A percentile compares a stretch with the other conserved stretches of the same genome.
These are phyloP conservation scores for Gamarada debralockiae DNA, from an alignment of 495 filamentous ascomycete genomes.

Conservation along the genomic window DNA sequence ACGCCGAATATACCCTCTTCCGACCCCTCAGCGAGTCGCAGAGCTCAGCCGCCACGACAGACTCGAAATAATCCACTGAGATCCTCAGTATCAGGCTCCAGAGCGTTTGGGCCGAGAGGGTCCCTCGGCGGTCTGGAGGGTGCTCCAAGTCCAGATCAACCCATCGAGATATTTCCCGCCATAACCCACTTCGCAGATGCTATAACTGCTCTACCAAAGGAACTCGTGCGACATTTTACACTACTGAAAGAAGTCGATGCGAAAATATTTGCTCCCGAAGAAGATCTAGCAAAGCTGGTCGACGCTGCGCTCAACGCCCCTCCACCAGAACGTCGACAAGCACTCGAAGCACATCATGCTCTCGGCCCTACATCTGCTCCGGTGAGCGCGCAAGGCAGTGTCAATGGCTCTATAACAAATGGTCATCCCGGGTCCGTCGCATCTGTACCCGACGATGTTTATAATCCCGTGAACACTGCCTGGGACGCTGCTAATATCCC, in stretches of 20 bases:
- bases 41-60: conserved; percentile 57
- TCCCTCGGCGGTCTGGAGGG: conserved; percentile 32
- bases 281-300: conserved; percentile 66
- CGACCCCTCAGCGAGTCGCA: conserved; percentile 44
- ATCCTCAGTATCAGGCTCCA: conserved; percentile 39
- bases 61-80: conserved; percentile 51
- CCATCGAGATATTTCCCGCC: conserved; percentile 77
- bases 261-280: conserved; percentile 76
- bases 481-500: conserved; percentile 48
- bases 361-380: conserved; percentile 36
- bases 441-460: conserved; percentile 34
- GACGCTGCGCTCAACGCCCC: conserved; percentile 56
- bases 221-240: conserved; percentile 91
- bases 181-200: conserved; percentile 93
- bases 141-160: conserved; percentile 25
- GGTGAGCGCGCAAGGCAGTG: conserved; percentile 32
- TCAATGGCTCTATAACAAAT: conserved; percentile 32
- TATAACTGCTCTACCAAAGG: conserved; percentile 86
- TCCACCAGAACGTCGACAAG: conserved; percentile 34
- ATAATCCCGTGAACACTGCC: conserved; percentile 26
- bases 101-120: conserved; percentile 33
- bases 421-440: conserved; percentile 23
- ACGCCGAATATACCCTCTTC: conserved; percentile 39
- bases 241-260: conserved; percentile 96
- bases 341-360: conserved; percentile 23